These are phyloP conservation scores for Wickerhamomyces ciferrii DNA, from an alignment of 805 yeast genomes.

Conservation along the genomic window DNA sequence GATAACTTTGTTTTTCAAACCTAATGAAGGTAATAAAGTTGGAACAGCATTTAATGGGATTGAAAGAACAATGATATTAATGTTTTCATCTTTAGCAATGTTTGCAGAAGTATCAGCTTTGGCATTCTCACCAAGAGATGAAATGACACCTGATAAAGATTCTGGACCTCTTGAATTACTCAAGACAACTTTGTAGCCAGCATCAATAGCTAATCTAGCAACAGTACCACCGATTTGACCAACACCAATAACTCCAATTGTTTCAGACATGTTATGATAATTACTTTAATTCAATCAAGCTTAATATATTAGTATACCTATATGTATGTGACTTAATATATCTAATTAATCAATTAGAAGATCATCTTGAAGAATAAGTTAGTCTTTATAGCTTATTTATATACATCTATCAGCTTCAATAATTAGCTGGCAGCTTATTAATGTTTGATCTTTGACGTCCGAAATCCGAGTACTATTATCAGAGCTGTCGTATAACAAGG, in stretches of 20 bases:
- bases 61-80: background rate
- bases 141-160: background rate
- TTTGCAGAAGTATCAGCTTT: background rate
- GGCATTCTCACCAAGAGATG: background rate
- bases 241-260: background rate
- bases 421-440: too few species aligned
- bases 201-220: background rate
- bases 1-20: background rate
- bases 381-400: too few species aligned
- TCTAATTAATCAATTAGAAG: too few species aligned
- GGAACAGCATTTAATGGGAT: background rate
- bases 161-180: background rate
- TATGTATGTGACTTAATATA: too few species aligned
- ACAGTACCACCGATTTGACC: background rate
- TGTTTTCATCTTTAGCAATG: background rate
- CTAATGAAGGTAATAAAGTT: background rate
- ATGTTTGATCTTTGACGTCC: too few species aligned
- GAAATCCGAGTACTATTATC: too few species aligned
- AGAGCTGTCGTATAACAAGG: too few species aligned
- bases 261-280: background rate
- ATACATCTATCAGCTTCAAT: too few species aligned
- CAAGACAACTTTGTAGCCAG: background rate
- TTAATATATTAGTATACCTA: too few species aligned
- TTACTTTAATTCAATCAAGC: too few species aligned
- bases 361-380: too few species aligned